Percentiles rank a stretch among this genome's conserved stretches.
phyloP scores from a whole-genome alignment of 176 grass and related monocot species.

The Zoysia japonica region DNA sequence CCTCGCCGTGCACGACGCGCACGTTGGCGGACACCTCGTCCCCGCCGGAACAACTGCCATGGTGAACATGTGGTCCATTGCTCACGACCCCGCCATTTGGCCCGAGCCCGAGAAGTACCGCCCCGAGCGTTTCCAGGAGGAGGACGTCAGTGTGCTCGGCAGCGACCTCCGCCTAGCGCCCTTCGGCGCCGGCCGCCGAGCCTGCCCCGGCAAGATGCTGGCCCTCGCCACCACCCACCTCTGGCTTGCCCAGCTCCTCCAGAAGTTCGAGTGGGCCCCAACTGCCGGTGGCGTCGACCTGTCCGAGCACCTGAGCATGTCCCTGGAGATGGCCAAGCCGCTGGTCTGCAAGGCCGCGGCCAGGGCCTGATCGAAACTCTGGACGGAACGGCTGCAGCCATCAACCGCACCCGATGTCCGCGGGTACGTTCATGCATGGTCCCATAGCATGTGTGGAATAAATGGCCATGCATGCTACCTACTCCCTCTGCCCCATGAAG shows the following conservation, averaged over 20 bases:
- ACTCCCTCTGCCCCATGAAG: neutral
- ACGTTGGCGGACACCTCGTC: slow-evolving; percentile 61
- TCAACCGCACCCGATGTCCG: neutral
- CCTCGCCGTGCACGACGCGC: slow-evolving; percentile 60
- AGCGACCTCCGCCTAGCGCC: slow-evolving; percentile 73
- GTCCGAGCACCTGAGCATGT: slow-evolving; percentile 74
- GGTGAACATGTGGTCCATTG: slow-evolving; percentile 95
- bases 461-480: neutral
- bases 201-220: slow-evolving; percentile 73
- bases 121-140: slow-evolving; percentile 60
- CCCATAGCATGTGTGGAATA: neutral
- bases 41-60: slow-evolving; percentile 83
- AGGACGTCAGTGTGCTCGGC: slow-evolving; percentile 69
- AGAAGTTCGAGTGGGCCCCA: slow-evolving; percentile 52
- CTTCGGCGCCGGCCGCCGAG: slow-evolving; percentile 70
- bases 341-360: slow-evolving; percentile 61
- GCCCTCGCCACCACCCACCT: slow-evolving; percentile 68
- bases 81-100: slow-evolving; percentile 69
- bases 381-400: neutral
- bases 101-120: slow-evolving; percentile 50
- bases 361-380: neutral
- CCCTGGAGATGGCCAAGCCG: slow-evolving; percentile 73
- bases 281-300: slow-evolving; percentile 47
- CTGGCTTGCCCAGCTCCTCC: slow-evolving; percentile 73
- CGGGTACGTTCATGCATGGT: neutral